A percentile compares a stretch with the other conserved stretches of the same genome.
phyloP scores from a whole-genome alignment of 441 rosid genomes.

The Manihot esculenta region DNA sequence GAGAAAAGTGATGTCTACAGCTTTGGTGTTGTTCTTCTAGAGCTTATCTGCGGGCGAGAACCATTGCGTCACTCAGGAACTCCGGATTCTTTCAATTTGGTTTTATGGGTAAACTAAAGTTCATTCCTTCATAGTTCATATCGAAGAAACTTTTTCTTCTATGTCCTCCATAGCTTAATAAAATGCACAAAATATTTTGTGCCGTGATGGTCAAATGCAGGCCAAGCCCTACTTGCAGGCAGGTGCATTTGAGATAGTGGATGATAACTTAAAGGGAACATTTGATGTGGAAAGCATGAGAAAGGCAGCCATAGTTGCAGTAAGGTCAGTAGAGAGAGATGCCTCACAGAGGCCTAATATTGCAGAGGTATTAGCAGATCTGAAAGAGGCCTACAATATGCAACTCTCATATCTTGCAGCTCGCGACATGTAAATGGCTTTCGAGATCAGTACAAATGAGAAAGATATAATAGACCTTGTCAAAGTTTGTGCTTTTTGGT shows the following conservation, averaged over 20 bases:
- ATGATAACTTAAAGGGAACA: constrained; percentile 58
- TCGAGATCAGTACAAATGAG: constrained; percentile 8
- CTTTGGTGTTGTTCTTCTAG: constrained; percentile 90
- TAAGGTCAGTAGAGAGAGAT: constrained; percentile 77
- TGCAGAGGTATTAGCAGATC: constrained; percentile 58
- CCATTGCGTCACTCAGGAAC: constrained; percentile 74
- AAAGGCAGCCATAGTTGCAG: constrained; percentile 58
- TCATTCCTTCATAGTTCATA: background rate
- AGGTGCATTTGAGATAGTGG: constrained; percentile 81
- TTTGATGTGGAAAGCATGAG: constrained; percentile 77
- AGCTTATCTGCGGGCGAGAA: constrained; percentile 91
- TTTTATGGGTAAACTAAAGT: constrained; percentile 59
- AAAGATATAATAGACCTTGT: background rate
- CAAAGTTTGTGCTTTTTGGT: background rate
- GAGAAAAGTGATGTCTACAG: constrained; percentile 95
- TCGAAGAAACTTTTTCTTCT: background rate
- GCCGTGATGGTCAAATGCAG: constrained; percentile 38
- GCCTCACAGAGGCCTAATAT: constrained; percentile 72
- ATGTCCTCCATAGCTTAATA: background rate
- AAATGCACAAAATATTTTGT: background rate
- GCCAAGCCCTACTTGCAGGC: constrained; percentile 94
- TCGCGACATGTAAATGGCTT: constrained; percentile 44
- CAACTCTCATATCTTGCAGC: constrained; percentile 77
- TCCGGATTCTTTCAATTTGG: constrained; percentile 94
- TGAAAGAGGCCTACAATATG: constrained; percentile 74